These are phyloP conservation scores for Balakata baccata DNA, from an alignment of 345 rosid genomes.

Conservation along the genomic window DNA sequence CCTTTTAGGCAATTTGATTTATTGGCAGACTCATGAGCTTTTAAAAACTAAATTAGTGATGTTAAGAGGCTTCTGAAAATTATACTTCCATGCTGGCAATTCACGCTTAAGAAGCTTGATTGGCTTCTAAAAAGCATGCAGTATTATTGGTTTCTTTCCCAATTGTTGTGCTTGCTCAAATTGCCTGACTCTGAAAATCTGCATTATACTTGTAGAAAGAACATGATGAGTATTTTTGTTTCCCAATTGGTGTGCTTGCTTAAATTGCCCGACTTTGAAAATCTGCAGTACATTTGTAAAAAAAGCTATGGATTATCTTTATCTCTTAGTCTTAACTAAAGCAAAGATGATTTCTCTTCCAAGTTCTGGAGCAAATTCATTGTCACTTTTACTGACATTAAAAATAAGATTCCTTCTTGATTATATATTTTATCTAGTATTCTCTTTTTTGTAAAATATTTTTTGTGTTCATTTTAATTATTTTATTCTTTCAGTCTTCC, in stretches of 20 bases:
- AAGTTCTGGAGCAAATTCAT: neutral
- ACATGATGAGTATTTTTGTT: too few species aligned
- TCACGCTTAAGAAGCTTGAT: too few species aligned
- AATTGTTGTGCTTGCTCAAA: neutral
- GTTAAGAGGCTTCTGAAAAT: too few species aligned
- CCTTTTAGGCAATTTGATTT: too few species aligned
- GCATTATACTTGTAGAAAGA: neutral
- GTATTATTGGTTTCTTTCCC: too few species aligned
- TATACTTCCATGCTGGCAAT: too few species aligned
- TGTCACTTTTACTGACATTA: neutral
- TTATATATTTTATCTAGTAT: conserved; percentile 1
- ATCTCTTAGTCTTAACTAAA: too few species aligned
- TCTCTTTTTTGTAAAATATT: neutral
- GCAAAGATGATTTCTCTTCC: neutral
- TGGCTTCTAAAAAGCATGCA: too few species aligned
- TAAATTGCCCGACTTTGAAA: neutral
- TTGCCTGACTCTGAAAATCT: neutral
- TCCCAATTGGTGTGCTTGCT: neutral
- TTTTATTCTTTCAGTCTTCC: conserved; percentile 61
- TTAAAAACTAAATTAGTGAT: too few species aligned
- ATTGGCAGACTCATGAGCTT: too few species aligned
- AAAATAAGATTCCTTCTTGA: conserved; percentile 8
- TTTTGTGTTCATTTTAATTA: conserved; percentile 17
- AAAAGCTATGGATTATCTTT: too few species aligned
- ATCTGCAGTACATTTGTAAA: neutral